A percentile compares a stretch with the other conserved stretches of the same genome.
Conservation (phyloP, 2,329 filamentous ascomycete genomes). For the Myriosclerotinia scirpicola region DNA sequence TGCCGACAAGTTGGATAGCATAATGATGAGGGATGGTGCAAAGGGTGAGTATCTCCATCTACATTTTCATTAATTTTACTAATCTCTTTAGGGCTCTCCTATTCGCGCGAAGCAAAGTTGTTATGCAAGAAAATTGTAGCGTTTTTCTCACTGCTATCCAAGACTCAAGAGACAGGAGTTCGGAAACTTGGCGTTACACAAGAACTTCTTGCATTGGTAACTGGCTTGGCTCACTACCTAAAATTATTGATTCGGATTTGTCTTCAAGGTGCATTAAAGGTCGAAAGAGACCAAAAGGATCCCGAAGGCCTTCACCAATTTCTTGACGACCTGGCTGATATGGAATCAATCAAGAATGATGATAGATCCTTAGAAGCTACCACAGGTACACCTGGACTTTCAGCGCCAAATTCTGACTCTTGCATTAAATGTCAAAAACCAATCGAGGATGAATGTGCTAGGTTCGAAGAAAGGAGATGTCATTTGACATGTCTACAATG, state of each 20-base stretch:
- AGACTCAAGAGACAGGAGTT: conserved; percentile 88
- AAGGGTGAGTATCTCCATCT: conserved; percentile 62
- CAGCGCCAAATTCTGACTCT: conserved; percentile 78
- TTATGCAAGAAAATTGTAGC: conserved; percentile 99
- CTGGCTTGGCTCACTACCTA: conserved; percentile 92
- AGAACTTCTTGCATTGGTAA: conserved; percentile 95
- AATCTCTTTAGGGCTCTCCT: conserved; percentile 67
- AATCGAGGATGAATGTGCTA: conserved; percentile 91
- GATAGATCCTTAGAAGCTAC: conserved; percentile 68
- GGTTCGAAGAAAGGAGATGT: conserved; percentile 73
- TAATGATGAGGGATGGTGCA: conserved; percentile 66
- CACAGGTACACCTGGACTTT: conserved; percentile 63
- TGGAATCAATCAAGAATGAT: conserved; percentile 74
- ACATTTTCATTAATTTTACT: conserved; percentile 9
- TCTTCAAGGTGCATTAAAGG: conserved; percentile 84
- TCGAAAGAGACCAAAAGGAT: conserved; percentile 79
- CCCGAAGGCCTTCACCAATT: conserved; percentile 78
- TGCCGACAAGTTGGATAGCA: conserved; percentile 78
- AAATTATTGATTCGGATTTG: conserved; percentile 97
- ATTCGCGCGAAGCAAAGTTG: conserved; percentile 93
- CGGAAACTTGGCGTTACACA: conserved; percentile 94
- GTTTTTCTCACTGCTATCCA: conserved; percentile 92
- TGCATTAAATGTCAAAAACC: conserved; percentile 79
- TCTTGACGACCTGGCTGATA: conserved; percentile 76
- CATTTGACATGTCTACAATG: conserved; percentile 77